A percentile compares a stretch with the other conserved stretches of the same genome.
These are phyloP conservation scores for Aschersonia sp. DNA, from an alignment of 2,329 filamentous ascomycete genomes.

Conservation along the genomic window DNA sequence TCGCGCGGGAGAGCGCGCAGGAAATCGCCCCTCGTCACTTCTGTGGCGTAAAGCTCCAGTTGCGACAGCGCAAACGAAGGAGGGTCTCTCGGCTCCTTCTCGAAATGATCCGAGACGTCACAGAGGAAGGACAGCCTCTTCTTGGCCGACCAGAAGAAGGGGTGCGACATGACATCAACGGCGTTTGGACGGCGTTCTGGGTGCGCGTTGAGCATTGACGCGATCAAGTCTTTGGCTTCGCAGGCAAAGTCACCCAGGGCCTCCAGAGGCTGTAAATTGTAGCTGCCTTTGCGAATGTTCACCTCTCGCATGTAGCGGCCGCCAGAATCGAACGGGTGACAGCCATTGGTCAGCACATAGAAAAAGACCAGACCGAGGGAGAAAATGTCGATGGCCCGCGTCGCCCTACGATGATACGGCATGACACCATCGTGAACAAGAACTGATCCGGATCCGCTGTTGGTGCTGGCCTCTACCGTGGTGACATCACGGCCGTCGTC, in stretches of 20 bases:
- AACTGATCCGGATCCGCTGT: conserved; percentile 47
- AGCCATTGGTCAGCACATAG: conserved; percentile 88
- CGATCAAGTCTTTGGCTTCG: conserved; percentile 78
- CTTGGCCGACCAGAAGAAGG: conserved; percentile 90
- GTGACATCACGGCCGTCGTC: conserved; percentile 46
- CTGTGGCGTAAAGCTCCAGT: conserved; percentile 37
- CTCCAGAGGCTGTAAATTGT: conserved; percentile 56
- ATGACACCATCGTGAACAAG: conserved; percentile 42
- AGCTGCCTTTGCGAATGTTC: conserved; percentile 86
- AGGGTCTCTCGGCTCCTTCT: conserved; percentile 77
- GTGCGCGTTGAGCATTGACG: conserved; percentile 53
- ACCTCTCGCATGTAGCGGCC: conserved; percentile 92
- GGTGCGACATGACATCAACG: conserved; percentile 71
- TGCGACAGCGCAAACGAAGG: conserved; percentile 52
- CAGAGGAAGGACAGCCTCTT: conserved; percentile 88
- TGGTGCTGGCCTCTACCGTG: conserved; percentile 36
- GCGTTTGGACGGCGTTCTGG: conserved; percentile 53
- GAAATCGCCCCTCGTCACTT: conserved; percentile 59
- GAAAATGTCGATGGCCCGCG: conserved; percentile 93
- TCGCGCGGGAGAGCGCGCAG: conserved; percentile 58
- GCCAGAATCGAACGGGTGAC: conserved; percentile 86
- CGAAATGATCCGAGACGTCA: conserved; percentile 91
- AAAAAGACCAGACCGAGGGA: conserved; percentile 96
- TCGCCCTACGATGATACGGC: conserved; percentile 59
- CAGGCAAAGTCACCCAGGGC: conserved; percentile 69